phyloP scores from a whole-genome alignment of 331 rosid genomes.

The Saraca asoca region DNA sequence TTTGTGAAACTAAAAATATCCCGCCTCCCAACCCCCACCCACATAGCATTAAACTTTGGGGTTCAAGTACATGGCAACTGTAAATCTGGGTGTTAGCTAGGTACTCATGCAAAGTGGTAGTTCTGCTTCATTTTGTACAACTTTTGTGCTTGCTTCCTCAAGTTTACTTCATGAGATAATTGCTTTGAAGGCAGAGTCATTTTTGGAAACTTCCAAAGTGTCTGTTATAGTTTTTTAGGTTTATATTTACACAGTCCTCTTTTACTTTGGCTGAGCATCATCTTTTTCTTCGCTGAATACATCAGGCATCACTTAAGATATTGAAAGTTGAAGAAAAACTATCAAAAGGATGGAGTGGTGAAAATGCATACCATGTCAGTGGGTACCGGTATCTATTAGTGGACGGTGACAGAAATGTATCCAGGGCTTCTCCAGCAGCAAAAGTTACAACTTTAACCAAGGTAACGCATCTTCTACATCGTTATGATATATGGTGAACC shows the following conservation, averaged over 20 bases:
- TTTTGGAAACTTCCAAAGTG: neutral
- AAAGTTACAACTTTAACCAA: slow-evolving; percentile 86
- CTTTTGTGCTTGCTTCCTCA: neutral
- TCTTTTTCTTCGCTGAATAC: slow-evolving; percentile 35
- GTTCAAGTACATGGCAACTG: slow-evolving; percentile 26
- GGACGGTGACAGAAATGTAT: slow-evolving; percentile 76
- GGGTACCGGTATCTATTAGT: slow-evolving; percentile 89
- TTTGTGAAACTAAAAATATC: neutral
- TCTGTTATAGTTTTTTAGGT: neutral
- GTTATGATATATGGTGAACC: neutral
- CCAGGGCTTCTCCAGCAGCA: slow-evolving; percentile 96
- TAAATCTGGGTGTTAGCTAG: neutral
- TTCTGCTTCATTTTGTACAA: neutral
- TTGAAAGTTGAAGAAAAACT: slow-evolving; percentile 89
- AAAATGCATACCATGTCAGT: slow-evolving; percentile 90
- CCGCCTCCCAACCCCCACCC: too few relatives aligned
- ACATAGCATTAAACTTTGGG: neutral
- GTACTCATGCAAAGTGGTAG: too few relatives aligned
- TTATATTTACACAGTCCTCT: neutral
- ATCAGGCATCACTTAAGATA: slow-evolving; percentile 79
- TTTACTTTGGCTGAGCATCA: slow-evolving; percentile 25
- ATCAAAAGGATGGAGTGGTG: slow-evolving; percentile 99
- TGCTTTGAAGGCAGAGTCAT: slow-evolving; percentile 18
- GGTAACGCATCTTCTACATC: slow-evolving; percentile 49
- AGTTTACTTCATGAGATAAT: neutral